phyloP scores from a whole-genome alignment of 371 early-diverging fungal genomes.

The Lichtheimia ornata region DNA sequence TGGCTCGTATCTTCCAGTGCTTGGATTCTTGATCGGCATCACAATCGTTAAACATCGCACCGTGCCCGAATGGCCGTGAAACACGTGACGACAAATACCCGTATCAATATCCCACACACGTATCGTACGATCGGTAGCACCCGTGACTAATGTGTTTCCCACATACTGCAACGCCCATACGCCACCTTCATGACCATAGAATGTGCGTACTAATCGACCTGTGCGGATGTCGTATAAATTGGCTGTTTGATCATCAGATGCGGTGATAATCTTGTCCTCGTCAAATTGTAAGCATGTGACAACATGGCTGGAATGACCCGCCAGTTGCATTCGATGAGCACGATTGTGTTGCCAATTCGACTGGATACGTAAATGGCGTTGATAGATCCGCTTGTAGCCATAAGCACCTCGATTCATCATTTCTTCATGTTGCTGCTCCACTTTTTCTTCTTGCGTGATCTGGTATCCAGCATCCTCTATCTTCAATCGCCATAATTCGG shows the following conservation, averaged over 20 bases:
- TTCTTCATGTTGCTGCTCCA: background rate
- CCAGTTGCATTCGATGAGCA: constrained; percentile 72
- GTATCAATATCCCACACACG: constrained; percentile 96
- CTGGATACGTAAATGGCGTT: constrained; percentile 70
- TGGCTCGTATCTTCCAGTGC: constrained; percentile 55
- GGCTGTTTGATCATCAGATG: constrained; percentile 87
- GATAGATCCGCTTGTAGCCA: constrained; percentile 59
- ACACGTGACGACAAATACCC: constrained; percentile 84
- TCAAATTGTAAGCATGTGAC: constrained; percentile 97
- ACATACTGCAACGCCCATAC: constrained; percentile 97
- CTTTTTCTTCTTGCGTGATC: background rate
- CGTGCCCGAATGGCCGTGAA: constrained; percentile 95
- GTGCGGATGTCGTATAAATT: constrained; percentile 85
- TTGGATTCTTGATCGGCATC: constrained; percentile 57
- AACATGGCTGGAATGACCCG: constrained; percentile 79
- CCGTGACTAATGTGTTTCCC: constrained; percentile 89
- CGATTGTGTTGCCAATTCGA: constrained; percentile 84
- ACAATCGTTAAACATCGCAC: constrained; percentile 92
- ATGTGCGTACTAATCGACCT: constrained; percentile 63
- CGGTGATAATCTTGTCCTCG: constrained; percentile 89
- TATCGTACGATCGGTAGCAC: constrained; percentile 96
- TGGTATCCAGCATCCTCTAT: constrained; percentile 14
- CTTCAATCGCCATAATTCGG: constrained; percentile 49
- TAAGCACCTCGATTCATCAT: no score
- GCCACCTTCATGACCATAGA: constrained; percentile 96